Evolutionary conservation across 202 grass and related monocot species (phyloP), one percentile per base, ranked within the genome.

Genomic region (Brachypodium distachyon): DNA sequence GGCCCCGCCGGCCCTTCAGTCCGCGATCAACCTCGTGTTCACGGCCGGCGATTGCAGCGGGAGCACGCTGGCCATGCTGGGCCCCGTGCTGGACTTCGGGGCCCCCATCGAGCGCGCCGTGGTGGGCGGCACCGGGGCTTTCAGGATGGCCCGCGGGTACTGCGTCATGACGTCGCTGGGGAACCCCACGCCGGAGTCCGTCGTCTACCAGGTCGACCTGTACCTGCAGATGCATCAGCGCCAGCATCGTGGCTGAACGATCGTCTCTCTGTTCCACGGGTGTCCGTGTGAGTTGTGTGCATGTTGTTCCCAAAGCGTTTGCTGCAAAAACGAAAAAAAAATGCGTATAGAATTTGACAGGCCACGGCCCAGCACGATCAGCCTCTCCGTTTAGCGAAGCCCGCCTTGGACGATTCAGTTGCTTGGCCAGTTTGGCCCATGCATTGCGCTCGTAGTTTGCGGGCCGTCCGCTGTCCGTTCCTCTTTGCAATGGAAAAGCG

Each of bases 51-150:
- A 64, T 19, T 49, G 44, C 52, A 3, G 1, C 46, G 75, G 65
- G 38, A 64, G 82, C 82, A 85, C 65, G 56, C 32, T 79, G 44
- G 16, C 74, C 9, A 40, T 85, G 26, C 31, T 52, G 74, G 82
- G 66, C 3, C 25, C 43, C 3, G 6, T 67, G 19, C 54, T 13
- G 41, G 10, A 2, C 6, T 71, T 78, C 48, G 5, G 3, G 19
- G 40, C 13, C 6, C 0, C 16, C 41, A 43, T 78, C 53, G 74
- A 85, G 62, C 61, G 82, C 28, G 13, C 40, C 40, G 22, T 85
- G 12, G 63, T 85, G n/a, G 82, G 82, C 17, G 82, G 74, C 32
- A 64, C 74, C 27, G 74, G 82, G 2, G 5, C 3, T 19, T 64
- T 85, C 59, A 48, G 74, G 63, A 23, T 79, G 82, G 65, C 65